A percentile compares a stretch with the other conserved stretches of the same genome.
phyloP scores from a whole-genome alignment of 2,329 filamentous ascomycete species.

The Ceratocystiopsis brevicomis region DNA sequence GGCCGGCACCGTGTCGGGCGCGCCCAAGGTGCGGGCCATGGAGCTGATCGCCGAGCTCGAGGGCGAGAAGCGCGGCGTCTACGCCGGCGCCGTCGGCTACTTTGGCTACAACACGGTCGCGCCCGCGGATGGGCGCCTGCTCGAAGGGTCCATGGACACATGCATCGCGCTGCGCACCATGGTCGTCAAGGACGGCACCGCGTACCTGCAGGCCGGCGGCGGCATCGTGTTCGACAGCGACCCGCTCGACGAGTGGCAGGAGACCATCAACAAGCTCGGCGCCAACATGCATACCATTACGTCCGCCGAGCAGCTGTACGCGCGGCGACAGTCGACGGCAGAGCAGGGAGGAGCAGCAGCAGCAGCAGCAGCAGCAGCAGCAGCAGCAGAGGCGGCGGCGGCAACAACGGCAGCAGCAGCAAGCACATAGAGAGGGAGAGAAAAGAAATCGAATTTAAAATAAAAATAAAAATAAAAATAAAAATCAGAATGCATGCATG shows the following conservation, averaged over 20 bases:
- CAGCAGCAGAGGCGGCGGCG: neutral
- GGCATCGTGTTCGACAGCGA: slow-evolving; percentile 93
- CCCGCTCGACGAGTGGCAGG: slow-evolving; percentile 75
- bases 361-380: slow-evolving; percentile 9
- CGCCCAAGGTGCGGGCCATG: slow-evolving; percentile 93
- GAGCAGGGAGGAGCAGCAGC: neutral
- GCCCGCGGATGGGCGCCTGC: slow-evolving; percentile 37
- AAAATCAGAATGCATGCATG: neutral
- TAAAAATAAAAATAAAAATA: neutral
- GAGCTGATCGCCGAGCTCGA: slow-evolving; percentile 91
- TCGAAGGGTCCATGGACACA: slow-evolving; percentile 82
- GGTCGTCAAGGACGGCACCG: slow-evolving; percentile 77
- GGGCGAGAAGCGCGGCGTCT: slow-evolving; percentile 81
- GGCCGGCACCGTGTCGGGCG: slow-evolving; percentile 84
- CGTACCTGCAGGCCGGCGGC: slow-evolving; percentile 77
- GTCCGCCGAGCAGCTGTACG: slow-evolving; percentile 54
- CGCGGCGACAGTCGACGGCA: slow-evolving; percentile 9
- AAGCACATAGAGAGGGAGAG: neutral
- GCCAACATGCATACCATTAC: slow-evolving; percentile 81
- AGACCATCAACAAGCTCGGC: slow-evolving; percentile 87
- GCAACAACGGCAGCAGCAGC: slow-evolving; percentile 9
- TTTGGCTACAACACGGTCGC: slow-evolving; percentile 68
- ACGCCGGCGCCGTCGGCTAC: slow-evolving; percentile 90
- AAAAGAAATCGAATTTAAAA: neutral
- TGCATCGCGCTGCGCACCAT: slow-evolving; percentile 72